Base-by-base conservation (phyloP, 2,329 filamentous ascomycete genomes). In the Arthrinium phaeospermum region DNA sequence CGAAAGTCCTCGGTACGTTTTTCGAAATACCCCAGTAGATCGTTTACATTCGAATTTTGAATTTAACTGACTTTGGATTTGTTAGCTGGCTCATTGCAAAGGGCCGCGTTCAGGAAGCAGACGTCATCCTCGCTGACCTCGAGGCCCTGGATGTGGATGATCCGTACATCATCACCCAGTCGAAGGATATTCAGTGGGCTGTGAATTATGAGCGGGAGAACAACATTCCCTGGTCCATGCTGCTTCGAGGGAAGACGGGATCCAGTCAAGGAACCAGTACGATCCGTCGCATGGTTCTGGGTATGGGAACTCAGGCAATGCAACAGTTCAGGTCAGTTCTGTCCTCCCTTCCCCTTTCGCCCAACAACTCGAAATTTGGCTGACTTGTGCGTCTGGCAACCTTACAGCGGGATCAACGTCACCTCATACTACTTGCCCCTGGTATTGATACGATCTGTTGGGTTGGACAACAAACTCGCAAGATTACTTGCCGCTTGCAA, bases 401-500 rank as follows among this genome's bases (percentile, higher is more conserved):
- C 6, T n/a, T 64, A 5, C 13, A 68, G 87, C 27, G 80, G 79
- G 0, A 77, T 81, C 53, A 80, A 81, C 27, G 70, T 78, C 6
- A 80, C 75, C n/a, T 73, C 70, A 2, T 81, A 81, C 67, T 80
- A 81, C 69, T 77, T 89, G 0, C 87, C 87, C 0, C 85, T 85
- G 0, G 85, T 90, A 0, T 79, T 90, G 1, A 88, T 88, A 57
- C 78, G 84, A 44, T 88, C 84, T 2, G 87, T 90, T 0, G 86
- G 87, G 0, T 80, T 90, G 16, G 79, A 79, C 30, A 84, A 88
- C 37, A 83, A 79, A 14, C 81, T 88, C 71, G 85, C 88, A 0
- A 82, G 88, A 0, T 79, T 90, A 0, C 80, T 90, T 22, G 85
- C 87, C 0, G 88, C 87, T 0, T 86, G 84, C 76, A 89, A 75